Evolutionary conservation across 495 filamentous ascomycete genomes (phyloP).

Genomic region (Neurospora terricola): DNA sequence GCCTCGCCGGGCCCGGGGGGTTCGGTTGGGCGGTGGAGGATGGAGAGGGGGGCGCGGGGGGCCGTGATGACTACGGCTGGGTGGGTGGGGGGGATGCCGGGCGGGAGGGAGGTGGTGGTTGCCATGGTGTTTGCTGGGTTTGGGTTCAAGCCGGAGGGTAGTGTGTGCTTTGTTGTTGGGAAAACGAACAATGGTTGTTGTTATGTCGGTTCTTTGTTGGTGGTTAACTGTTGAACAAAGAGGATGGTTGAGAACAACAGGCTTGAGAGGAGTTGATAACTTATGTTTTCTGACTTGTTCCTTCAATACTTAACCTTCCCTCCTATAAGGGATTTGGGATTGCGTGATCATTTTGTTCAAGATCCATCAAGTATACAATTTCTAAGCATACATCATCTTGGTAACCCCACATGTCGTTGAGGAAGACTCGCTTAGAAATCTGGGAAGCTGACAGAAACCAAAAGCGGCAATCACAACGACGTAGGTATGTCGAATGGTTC

Average conservation of each 20-base stretch:
- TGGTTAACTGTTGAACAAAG: background rate
- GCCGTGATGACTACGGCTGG: conserved; percentile 28
- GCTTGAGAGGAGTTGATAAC: background rate
- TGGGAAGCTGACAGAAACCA: background rate
- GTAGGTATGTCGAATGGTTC: background rate
- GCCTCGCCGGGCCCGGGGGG: conserved; percentile 29
- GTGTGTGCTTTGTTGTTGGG: background rate
- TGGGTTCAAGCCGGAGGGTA: background rate
- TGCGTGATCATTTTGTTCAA: background rate
- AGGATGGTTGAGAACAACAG: background rate
- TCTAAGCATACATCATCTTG: background rate
- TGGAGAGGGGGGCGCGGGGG: conserved; percentile 24
- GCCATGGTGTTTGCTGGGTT: background rate
- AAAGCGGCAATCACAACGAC: background rate
- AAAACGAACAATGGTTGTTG: background rate
- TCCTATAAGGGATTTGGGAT: background rate
- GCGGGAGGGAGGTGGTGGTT: conserved; percentile 7
- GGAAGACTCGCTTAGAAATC: background rate
- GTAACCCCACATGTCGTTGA: background rate
- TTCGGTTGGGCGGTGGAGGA: conserved; percentile 27
- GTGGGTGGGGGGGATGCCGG: conserved; percentile 22
- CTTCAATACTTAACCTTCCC: background rate
- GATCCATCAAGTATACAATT: background rate
- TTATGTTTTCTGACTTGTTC: background rate
- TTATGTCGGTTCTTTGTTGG: background rate